A percentile compares a stretch with the other conserved stretches of the same genome.
phyloP scores from a whole-genome alignment of 2,329 filamentous ascomycete species.

The Scopulariopsis brevicaulis region DNA sequence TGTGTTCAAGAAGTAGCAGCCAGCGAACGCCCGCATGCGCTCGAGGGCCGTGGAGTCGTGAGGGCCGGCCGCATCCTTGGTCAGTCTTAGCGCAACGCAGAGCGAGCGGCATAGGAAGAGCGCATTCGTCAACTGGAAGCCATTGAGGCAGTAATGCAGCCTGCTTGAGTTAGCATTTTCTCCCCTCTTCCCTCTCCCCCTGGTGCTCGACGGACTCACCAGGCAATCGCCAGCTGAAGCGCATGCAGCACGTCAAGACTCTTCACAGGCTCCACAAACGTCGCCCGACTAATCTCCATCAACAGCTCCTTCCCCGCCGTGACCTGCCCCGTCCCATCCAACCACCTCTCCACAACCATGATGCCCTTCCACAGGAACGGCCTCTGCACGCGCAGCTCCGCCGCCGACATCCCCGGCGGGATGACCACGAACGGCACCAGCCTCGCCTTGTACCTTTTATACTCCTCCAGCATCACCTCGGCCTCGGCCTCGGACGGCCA shows the following conservation, averaged over 20 bases:
- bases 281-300: constrained; percentile 26
- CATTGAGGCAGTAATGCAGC: constrained; percentile 36
- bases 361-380: constrained; percentile 37
- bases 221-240: constrained; percentile 30
- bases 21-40: constrained; percentile 33
- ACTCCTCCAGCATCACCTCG: constrained; percentile 24
- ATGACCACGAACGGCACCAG: constrained; percentile 35
- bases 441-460: constrained; percentile 17
- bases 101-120: constrained; percentile 35
- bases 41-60: constrained; percentile 21
- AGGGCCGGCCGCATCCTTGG: constrained; percentile 10
- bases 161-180: constrained; percentile 12
- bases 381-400: constrained; percentile 21
- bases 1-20: constrained; percentile 38
- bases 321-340: constrained; percentile 30
- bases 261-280: constrained; percentile 27
- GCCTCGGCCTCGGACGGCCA: constrained; percentile 32
- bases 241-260: constrained; percentile 35
- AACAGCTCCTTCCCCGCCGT: constrained; percentile 30
- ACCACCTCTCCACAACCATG: constrained; percentile 30
- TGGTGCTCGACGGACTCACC: constrained; percentile 18
- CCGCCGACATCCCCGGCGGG: constrained; percentile 21
- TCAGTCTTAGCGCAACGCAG: constrained; percentile 23
- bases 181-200: not conserved
- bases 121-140: constrained; percentile 35